Evolutionary conservation across 2,329 filamentous ascomycete genomes (phyloP).

Genomic region (Aspergillus latus): DNA sequence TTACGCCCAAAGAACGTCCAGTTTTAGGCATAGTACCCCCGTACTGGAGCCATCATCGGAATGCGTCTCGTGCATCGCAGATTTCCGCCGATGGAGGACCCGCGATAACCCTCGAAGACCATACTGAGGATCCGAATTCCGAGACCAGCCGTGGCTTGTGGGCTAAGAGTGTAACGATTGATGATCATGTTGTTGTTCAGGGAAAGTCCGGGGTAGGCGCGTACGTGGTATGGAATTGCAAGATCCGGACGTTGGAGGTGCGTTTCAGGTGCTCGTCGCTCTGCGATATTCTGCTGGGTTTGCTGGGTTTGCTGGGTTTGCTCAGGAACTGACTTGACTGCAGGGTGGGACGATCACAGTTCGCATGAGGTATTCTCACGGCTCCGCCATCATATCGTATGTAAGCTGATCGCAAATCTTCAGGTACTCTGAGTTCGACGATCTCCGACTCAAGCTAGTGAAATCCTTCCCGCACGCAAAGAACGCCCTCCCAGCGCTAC

Average conservation of each 20-base stretch:
- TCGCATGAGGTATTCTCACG: conserved; percentile 55
- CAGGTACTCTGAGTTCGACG: conserved; percentile 91
- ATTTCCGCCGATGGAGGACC: conserved; percentile 41
- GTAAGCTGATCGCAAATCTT: conserved; percentile 20
- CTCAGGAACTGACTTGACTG: conserved; percentile 19
- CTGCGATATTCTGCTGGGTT: not conserved
- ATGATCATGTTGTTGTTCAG: conserved; percentile 62
- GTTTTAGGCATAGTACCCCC: conserved; percentile 42
- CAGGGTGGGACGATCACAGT: conserved; percentile 59
- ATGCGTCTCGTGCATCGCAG: conserved; percentile 43
- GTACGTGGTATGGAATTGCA: conserved; percentile 93
- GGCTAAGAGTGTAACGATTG: conserved; percentile 62
- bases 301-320: not conserved
- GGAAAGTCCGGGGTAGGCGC: conserved; percentile 68
- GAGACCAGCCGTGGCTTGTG: conserved; percentile 60
- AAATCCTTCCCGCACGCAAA: conserved; percentile 80
- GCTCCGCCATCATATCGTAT: not conserved
- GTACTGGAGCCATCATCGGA: conserved; percentile 48
- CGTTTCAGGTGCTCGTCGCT: conserved; percentile 33
- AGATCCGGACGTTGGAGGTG: conserved; percentile 80
- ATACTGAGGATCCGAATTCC: conserved; percentile 58
- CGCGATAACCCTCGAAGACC: conserved; percentile 62
- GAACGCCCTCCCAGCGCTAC: conserved; percentile 82
- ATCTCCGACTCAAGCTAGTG: conserved; percentile 70
- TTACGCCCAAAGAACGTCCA: conserved; percentile 25